Percentiles rank a stretch among this genome's conserved stretches.
These are phyloP conservation scores for Pleurotus sapidus DNA, from an alignment of 768 basidiomycete genomes.

Conservation along the genomic window DNA sequence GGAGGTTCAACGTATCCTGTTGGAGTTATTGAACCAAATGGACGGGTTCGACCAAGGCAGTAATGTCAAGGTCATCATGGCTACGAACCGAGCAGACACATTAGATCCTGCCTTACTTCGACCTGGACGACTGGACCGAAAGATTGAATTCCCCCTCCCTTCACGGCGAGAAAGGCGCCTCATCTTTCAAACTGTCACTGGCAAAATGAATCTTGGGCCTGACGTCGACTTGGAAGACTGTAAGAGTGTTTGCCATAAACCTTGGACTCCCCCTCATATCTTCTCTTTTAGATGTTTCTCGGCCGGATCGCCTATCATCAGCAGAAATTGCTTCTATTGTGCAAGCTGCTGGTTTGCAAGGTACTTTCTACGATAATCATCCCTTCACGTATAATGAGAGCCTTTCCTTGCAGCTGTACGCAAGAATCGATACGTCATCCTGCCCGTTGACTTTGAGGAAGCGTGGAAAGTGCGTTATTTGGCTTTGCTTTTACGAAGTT, in stretches of 20 bases:
- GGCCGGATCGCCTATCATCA: slow-evolving; percentile 93
- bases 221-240: slow-evolving; percentile 99
- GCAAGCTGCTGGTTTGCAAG: slow-evolving; percentile 97
- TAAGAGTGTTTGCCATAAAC: slow-evolving; percentile 35
- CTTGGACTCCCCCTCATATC: slow-evolving; percentile 11
- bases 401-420: slow-evolving; percentile 69
- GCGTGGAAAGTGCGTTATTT: slow-evolving; percentile 96
- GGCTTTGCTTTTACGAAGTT: slow-evolving; percentile 36
- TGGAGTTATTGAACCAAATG: slow-evolving; percentile 98
- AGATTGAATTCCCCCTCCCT: slow-evolving; percentile 97
- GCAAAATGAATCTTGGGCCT: slow-evolving; percentile 96
- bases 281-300: slow-evolving; percentile 74
- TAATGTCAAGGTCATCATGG: slow-evolving; percentile 99
- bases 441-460: slow-evolving; percentile 97
- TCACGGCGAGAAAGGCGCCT: slow-evolving; percentile 92
- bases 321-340: slow-evolving; percentile 96
- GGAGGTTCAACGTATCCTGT: slow-evolving; percentile 96
- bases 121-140: slow-evolving; percentile 95
- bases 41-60: slow-evolving; percentile 99
- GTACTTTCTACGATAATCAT: slow-evolving; percentile 31
- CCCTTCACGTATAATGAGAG: slow-evolving; percentile 1
- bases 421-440: slow-evolving; percentile 96
- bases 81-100: slow-evolving; percentile 97
- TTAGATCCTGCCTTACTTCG: slow-evolving; percentile 96
- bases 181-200: slow-evolving; percentile 96